Percentiles rank a stretch among this genome's conserved stretches.
Conservation (phyloP, 176 grass and related monocot genomes). For the Lolium perenne region DNA sequence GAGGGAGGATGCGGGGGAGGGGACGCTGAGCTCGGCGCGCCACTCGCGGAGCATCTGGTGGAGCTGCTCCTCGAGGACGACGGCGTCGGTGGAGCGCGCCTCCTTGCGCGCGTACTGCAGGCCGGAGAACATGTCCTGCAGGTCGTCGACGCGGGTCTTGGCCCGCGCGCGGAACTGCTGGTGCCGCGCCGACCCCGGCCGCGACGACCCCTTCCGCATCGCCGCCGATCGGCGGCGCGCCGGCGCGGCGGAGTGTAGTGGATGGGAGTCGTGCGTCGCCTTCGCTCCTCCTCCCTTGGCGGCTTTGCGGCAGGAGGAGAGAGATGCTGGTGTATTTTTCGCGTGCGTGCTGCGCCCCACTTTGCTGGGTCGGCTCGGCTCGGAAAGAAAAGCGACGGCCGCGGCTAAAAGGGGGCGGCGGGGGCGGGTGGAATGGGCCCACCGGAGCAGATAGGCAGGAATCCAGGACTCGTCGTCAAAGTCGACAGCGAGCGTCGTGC, state of each 20-base stretch:
- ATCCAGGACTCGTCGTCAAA: constrained; percentile 7
- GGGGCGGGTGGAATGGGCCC: not conserved
- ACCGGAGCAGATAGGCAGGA: not conserved
- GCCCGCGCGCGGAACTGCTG: constrained; percentile 85
- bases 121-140: constrained; percentile 90
- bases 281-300: too few species aligned
- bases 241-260: not conserved
- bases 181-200: constrained; percentile 62
- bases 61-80: constrained; percentile 85
- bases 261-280: not conserved
- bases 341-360: not conserved
- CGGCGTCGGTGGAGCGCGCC: constrained; percentile 71
- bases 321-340: constrained; percentile 30
- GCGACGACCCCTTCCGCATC: constrained; percentile 73
- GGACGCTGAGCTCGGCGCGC: constrained; percentile 84
- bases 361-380: constrained; percentile 46
- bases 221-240: constrained; percentile 12
- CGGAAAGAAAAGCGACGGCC: constrained; percentile 60
- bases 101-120: constrained; percentile 91
- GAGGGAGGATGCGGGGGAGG: constrained; percentile 80
- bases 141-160: constrained; percentile 85
- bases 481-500: not conserved
- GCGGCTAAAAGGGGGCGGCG: constrained; percentile 58
- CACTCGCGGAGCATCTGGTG: constrained; percentile 97
- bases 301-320: not conserved